Conservation (phyloP, 176 grass and related monocot genomes). For the Alloteropsis semialata region DNA sequence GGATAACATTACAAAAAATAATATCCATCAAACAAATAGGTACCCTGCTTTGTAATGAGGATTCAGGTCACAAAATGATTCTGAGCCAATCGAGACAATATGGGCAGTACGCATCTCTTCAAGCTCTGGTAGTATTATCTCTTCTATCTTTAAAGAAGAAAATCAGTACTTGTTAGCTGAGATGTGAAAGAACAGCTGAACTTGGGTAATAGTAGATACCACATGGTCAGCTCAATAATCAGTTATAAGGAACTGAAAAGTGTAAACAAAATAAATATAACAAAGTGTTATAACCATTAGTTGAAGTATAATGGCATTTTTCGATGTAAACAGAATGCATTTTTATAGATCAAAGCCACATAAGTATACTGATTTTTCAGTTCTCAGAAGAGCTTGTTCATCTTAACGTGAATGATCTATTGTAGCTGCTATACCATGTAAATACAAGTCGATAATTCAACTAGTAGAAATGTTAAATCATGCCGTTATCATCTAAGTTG, state of each 20-base stretch:
- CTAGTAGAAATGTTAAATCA: background rate
- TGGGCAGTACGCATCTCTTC: slow-evolving; percentile 95
- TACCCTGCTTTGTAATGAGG: slow-evolving; percentile 78
- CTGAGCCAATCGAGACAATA: slow-evolving; percentile 91
- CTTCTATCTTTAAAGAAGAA: slow-evolving; percentile 67
- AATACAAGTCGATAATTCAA: background rate
- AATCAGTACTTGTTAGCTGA: slow-evolving; percentile 33
- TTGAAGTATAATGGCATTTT: background rate
- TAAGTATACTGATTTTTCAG: background rate
- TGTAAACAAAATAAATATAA: background rate
- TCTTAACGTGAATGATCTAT: background rate
- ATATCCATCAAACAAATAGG: slow-evolving; percentile 4
- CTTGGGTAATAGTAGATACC: background rate
- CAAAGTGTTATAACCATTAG: background rate
- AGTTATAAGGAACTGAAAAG: background rate
- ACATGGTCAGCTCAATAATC: slow-evolving; percentile 3
- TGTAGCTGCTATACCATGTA: background rate
- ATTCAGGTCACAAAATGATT: slow-evolving; percentile 70
- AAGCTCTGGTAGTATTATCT: slow-evolving; percentile 96
- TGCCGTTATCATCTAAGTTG: background rate
- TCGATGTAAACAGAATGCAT: background rate
- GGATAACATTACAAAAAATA: slow-evolving; percentile 28
- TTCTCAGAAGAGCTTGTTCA: slow-evolving; percentile 11
- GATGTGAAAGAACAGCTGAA: slow-evolving; percentile 14
- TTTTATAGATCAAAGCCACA: background rate